Conservation (phyloP, 805 yeast genomes). For the Ogataea pilisensis region DNA sequence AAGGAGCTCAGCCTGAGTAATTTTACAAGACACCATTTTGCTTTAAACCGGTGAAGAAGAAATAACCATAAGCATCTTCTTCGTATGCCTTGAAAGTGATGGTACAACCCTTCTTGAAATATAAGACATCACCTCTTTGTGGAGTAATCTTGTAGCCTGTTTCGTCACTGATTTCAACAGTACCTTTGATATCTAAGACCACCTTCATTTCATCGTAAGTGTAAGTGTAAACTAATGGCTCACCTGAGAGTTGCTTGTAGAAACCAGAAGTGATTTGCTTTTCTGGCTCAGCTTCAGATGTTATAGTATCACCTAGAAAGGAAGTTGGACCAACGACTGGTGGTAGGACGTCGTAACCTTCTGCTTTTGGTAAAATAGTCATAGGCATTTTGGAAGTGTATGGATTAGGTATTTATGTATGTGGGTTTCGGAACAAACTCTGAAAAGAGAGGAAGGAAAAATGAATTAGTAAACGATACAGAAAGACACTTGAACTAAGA, state of each 20-base stretch:
- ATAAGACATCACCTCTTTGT: constrained; percentile 61
- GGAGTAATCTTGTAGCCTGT: constrained; percentile 54
- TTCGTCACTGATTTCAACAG: constrained; percentile 56
- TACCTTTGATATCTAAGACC: constrained; percentile 61
- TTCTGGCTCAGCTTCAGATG: constrained; percentile 52
- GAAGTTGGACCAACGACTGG: constrained; percentile 59
- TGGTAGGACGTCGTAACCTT: constrained; percentile 52
- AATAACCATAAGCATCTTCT: constrained; percentile 52
- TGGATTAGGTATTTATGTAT: too few species aligned
- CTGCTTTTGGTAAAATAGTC: constrained; percentile 47
- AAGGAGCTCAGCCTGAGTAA: neutral
- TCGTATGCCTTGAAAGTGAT: constrained; percentile 49
- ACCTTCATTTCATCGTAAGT: constrained; percentile 64
- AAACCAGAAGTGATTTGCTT: constrained; percentile 63
- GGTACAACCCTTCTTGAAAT: constrained; percentile 59
- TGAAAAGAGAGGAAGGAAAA: neutral
- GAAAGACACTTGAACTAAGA: too few species aligned
- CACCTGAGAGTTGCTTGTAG: constrained; percentile 62
- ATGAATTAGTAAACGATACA: too few species aligned
- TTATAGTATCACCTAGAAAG: constrained; percentile 58
- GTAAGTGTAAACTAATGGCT: constrained; percentile 59
- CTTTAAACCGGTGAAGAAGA: constrained; percentile 56
- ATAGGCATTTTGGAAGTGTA: constrained; percentile 45
- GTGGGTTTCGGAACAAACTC: neutral
- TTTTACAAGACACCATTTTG: constrained; percentile 30